Percentiles rank a stretch among this genome's conserved stretches.
Conservation (phyloP, 2,329 filamentous ascomycete genomes). For the Penicillium decumbens region DNA sequence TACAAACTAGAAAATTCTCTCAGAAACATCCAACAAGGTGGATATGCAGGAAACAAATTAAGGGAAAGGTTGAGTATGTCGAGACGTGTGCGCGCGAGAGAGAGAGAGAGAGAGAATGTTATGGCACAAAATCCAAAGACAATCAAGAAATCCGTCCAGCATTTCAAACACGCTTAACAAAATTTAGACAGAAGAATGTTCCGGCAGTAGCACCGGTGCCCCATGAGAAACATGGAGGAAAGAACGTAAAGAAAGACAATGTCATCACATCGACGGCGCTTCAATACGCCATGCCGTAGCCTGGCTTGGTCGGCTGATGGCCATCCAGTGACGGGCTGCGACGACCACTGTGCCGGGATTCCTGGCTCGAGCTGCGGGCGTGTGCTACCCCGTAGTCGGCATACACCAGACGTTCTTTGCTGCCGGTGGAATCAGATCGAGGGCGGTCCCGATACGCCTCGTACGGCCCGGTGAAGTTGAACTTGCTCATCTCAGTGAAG, state of each 20-base stretch:
- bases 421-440: constrained; percentile 27
- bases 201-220: constrained; percentile 1
- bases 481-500: constrained; percentile 38
- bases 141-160: constrained; percentile 6
- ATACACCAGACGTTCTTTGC: constrained; percentile 34
- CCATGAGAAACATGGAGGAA: neutral
- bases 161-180: constrained; percentile 24
- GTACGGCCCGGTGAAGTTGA: constrained; percentile 40
- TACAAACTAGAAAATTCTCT: constrained; percentile 3
- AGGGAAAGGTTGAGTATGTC: constrained; percentile 5
- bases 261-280: constrained; percentile 7
- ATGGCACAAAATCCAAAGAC: constrained; percentile 4
- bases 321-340: constrained; percentile 31
- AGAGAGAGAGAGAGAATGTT: neutral
- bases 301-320: constrained; percentile 26
- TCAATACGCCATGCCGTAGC: constrained; percentile 35
- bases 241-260: constrained; percentile 4
- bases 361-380: constrained; percentile 25
- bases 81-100: neutral
- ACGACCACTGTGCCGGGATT: constrained; percentile 23
- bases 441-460: constrained; percentile 38
- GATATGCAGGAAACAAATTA: constrained; percentile 1
- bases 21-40: constrained; percentile 1
- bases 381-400: constrained; percentile 28
- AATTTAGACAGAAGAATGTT: constrained; percentile 7